Evolutionary conservation across 169 alveolate species (phyloP).

Genomic region (Prorocentrum cordatum): DNA sequence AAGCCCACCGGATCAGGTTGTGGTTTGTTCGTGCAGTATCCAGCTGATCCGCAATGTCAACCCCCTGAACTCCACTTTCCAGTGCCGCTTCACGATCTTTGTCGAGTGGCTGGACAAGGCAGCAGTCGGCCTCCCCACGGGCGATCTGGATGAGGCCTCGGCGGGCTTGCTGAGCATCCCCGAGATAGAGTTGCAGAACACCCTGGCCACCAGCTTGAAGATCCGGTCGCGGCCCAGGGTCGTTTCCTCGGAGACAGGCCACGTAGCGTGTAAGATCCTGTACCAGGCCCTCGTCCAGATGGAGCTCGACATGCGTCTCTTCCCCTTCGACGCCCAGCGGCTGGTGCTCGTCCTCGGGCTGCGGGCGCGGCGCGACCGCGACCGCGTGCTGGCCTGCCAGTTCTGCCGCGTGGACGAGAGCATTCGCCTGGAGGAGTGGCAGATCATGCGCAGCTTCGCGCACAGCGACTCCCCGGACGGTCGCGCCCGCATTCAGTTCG

Average conservation of each 20-base stretch:
- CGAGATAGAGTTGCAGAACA: conserved; percentile 34
- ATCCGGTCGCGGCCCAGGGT: conserved; percentile 35
- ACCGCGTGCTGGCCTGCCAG: conserved; percentile 5
- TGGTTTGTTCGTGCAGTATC: too few relatives aligned
- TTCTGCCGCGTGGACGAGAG: conserved; percentile 40
- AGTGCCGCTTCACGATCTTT: conserved; percentile 46
- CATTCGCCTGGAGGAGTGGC: conserved; percentile 41
- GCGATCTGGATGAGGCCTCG: conserved; percentile 28
- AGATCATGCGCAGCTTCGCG: neutral
- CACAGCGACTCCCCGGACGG: conserved; percentile 57
- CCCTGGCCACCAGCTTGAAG: conserved; percentile 41
- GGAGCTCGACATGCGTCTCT: conserved; percentile 54
- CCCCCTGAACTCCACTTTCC: conserved; percentile 52
- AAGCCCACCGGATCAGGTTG: too few relatives aligned
- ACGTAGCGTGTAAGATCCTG: conserved; percentile 29
- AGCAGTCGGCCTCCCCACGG: conserved; percentile 37
- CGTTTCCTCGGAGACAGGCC: conserved; percentile 41
- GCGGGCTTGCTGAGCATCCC: too few relatives aligned
- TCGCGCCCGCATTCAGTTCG: conserved; percentile 62
- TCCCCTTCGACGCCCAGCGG: conserved; percentile 65
- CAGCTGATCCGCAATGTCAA: conserved; percentile 61
- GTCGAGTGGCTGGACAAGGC: conserved; percentile 38
- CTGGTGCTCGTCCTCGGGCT: conserved; percentile 39
- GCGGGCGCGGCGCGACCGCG: conserved; percentile 50
- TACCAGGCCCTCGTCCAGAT: conserved; percentile 60